Base-by-base conservation (phyloP, 2,329 filamentous ascomycete species). In the Emergomyces pasteurianus region DNA sequence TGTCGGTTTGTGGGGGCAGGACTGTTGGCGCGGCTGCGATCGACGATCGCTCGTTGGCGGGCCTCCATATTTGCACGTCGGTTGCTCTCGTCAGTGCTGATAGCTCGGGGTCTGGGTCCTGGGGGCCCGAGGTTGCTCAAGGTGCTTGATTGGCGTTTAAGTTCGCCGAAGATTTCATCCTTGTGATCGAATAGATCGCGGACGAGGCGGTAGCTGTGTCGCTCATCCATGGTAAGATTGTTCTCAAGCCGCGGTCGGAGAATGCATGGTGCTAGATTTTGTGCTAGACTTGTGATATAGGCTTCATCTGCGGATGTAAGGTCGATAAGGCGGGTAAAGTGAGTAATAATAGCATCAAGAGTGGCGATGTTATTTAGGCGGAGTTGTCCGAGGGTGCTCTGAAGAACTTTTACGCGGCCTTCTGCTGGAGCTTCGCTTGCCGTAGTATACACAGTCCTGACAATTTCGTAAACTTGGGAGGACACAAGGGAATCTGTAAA, bases 361-460 rank as follows among this genome's bases (percentile, higher is more conserved):
- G 94, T 97, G 55, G 94, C 94, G 74, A 99, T 99, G 74, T 99
- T 99, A 65, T 94, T 91, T 61, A 99, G 86, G 63, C 92, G 88
- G 61, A 99, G 84, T 73, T 97, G 92, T 46, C 92, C 92, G 60
- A 99, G 86, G 0, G 94, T 97, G 68, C 94, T 95, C 74, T 99
- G 94, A 40, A 99, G 83, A 63, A 97, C 90, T 60, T 91, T 88
- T 65, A 99, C 83, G 59, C 94, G 88, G 14, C 89, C 86, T 58
- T 86, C 81, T 67, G 95, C 89, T 3, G 86, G 85, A 18, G 84
- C 83, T 61, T 95, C 90, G 49, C 88, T 83, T 54, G 88, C 81
- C 14, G 90, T 87, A 54, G 86, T 87, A 78, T 99, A 99, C 65
- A 99, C 95, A 1, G 91, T 97, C 77, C 96, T 92, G 72, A 99